phyloP scores from a whole-genome alignment of 176 grass and related monocot genomes.

The Tuctoria greenei region DNA sequence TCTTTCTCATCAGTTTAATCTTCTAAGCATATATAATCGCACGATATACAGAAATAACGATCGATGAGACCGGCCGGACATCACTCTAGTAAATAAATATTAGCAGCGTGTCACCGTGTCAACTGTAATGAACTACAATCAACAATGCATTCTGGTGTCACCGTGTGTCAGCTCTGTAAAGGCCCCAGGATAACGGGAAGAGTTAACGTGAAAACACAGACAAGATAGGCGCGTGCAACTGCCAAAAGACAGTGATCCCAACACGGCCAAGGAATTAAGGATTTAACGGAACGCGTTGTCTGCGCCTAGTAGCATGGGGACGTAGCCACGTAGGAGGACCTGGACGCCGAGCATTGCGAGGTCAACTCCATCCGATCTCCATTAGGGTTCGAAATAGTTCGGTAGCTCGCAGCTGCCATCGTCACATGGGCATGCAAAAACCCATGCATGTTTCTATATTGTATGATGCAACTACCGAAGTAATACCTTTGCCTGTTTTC shows the following conservation, averaged over 20 bases:
- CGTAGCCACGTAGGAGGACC: neutral
- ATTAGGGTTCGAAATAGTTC: no score
- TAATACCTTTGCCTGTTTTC: neutral
- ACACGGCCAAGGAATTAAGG: constrained; percentile 24
- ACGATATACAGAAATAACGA: no score
- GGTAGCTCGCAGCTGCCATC: constrained; percentile 32
- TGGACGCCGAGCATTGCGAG: neutral
- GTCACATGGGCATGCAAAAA: constrained; percentile 43
- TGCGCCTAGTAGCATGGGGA: neutral
- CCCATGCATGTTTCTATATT: neutral
- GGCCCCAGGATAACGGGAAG: constrained; percentile 7
- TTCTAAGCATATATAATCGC: no score
- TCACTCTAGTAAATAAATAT: neutral
- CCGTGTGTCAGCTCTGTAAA: neutral
- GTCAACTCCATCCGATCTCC: no score
- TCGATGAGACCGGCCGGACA: no score
- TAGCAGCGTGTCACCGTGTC: neutral
- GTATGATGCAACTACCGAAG: neutral
- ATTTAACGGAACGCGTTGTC: neutral
- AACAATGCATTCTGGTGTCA: neutral
- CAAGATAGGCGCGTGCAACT: constrained; percentile 28
- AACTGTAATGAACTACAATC: neutral
- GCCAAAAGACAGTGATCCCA: constrained; percentile 42
- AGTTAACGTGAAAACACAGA: constrained; percentile 27
- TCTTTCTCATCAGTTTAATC: no score